Percentiles rank a stretch among this genome's conserved stretches.
Evolutionary conservation across 306 rosid genomes (phyloP).

Genomic region (Inga leiocalycina): DNA sequence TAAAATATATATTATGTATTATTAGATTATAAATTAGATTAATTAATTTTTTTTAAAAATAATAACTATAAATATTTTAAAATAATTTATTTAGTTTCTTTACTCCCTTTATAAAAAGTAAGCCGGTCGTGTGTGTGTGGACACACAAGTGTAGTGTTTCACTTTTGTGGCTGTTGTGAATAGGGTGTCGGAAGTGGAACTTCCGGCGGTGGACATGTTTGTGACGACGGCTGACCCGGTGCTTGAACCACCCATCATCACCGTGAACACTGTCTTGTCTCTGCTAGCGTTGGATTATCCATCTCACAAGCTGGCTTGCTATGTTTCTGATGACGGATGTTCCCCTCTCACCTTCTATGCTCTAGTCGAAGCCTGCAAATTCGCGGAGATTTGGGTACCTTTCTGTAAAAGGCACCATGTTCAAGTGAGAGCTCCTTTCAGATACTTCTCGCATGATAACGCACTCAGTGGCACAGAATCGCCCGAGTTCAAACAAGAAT

Average conservation of each 20-base stretch:
- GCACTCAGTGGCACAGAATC: background rate
- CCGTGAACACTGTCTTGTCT: slow-evolving; percentile 66
- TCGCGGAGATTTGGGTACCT: slow-evolving; percentile 66
- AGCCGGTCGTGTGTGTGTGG: no score
- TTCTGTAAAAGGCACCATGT: slow-evolving; percentile 58
- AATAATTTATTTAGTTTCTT: no score
- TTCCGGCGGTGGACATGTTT: slow-evolving; percentile 70
- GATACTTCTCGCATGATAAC: slow-evolving; percentile 40
- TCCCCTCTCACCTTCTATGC: slow-evolving; percentile 56
- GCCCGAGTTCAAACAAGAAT: background rate
- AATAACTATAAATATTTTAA: no score
- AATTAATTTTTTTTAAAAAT: no score
- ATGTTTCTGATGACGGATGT: slow-evolving; percentile 80
- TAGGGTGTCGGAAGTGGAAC: slow-evolving; percentile 43
- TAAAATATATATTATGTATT: no score
- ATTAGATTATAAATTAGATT: no score
- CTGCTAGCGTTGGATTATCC: slow-evolving; percentile 77
- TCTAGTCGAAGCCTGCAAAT: slow-evolving; percentile 53
- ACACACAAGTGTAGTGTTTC: no score
- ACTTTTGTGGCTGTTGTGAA: background rate
- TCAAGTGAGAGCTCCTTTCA: slow-evolving; percentile 66
- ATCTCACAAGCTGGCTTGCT: slow-evolving; percentile 69
- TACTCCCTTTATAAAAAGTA: no score
- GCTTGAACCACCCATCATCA: slow-evolving; percentile 69
- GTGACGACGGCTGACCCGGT: slow-evolving; percentile 72